phyloP scores from a whole-genome alignment of 305 asterid species.

The Nicotiana rustica region DNA sequence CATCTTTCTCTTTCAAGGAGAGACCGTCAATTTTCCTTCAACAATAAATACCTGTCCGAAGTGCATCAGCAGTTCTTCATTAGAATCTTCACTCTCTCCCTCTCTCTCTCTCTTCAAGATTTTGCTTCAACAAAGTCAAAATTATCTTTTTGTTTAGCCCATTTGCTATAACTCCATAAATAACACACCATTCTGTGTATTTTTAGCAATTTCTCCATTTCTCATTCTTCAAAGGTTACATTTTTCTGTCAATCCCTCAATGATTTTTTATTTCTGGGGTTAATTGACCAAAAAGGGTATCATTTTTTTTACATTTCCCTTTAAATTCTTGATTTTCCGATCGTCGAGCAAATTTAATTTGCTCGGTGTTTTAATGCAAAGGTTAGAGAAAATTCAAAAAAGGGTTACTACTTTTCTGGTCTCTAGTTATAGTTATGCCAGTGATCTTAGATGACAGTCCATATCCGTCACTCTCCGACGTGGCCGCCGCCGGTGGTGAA shows the following conservation, averaged over 20 bases:
- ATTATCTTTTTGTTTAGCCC: neutral
- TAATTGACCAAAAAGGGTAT: neutral
- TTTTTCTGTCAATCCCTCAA: neutral
- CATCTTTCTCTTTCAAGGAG: neutral
- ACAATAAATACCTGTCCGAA: neutral
- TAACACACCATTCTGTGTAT: neutral
- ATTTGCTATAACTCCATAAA: neutral
- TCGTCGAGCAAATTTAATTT: slow-evolving; percentile 45
- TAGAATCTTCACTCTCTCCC: neutral
- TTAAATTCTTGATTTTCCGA: neutral
- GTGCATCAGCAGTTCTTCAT: neutral
- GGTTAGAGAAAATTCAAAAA: neutral
- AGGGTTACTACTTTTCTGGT: slow-evolving; percentile 1
- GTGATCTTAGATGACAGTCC: slow-evolving; percentile 37
- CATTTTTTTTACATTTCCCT: neutral
- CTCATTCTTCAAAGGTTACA: neutral
- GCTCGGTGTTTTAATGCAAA: slow-evolving; percentile 53
- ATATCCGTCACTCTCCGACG: neutral
- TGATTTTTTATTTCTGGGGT: neutral
- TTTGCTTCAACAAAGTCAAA: neutral
- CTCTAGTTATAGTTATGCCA: slow-evolving; percentile 45
- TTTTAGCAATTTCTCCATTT: neutral
- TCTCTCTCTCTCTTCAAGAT: neutral
- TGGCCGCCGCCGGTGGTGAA: slow-evolving; percentile 14
- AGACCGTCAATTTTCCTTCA: neutral